Percentiles rank a stretch among this genome's conserved stretches.
phyloP scores from a whole-genome alignment of 192 early-diverging fungal genomes.

The Mortierella hygrophila region DNA sequence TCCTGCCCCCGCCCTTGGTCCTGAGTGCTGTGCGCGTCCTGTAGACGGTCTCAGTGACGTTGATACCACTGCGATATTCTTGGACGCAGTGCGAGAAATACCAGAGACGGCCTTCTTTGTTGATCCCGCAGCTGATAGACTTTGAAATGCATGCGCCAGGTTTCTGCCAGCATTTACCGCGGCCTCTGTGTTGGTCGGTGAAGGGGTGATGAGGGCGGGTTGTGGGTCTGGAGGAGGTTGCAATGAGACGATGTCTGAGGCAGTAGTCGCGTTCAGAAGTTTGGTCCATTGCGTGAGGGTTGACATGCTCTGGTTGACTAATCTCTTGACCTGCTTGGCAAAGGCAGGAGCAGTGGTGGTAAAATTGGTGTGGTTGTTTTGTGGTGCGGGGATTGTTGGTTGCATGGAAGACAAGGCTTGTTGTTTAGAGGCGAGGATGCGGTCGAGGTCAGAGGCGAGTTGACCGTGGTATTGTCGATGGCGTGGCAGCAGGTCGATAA shows the following conservation, averaged over 20 bases:
- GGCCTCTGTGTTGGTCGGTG: neutral
- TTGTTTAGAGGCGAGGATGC: conserved; percentile 4
- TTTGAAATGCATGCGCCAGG: too few species aligned
- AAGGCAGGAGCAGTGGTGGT: neutral
- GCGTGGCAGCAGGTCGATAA: conserved; percentile 22
- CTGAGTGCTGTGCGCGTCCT: neutral
- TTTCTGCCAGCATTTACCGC: too few species aligned
- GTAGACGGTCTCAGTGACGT: neutral
- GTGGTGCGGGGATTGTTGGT: neutral
- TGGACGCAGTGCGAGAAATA: neutral
- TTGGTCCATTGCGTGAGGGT: conserved; percentile 41
- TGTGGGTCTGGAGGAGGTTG: neutral
- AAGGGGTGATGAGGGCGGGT: neutral
- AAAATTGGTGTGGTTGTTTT: neutral
- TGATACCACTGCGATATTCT: neutral
- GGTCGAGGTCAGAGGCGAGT: conserved; percentile 14
- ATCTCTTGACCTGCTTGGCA: conserved; percentile 37
- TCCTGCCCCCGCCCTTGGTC: neutral
- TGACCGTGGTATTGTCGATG: conserved; percentile 20
- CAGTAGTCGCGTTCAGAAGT: conserved; percentile 5
- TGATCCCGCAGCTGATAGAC: neutral
- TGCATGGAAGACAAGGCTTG: neutral
- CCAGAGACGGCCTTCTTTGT: neutral
- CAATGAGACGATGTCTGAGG: conserved; percentile 5
- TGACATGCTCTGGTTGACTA: conserved; percentile 34